Conservation (phyloP, 495 filamentous ascomycete genomes). For the Penicillium tannophilum region DNA sequence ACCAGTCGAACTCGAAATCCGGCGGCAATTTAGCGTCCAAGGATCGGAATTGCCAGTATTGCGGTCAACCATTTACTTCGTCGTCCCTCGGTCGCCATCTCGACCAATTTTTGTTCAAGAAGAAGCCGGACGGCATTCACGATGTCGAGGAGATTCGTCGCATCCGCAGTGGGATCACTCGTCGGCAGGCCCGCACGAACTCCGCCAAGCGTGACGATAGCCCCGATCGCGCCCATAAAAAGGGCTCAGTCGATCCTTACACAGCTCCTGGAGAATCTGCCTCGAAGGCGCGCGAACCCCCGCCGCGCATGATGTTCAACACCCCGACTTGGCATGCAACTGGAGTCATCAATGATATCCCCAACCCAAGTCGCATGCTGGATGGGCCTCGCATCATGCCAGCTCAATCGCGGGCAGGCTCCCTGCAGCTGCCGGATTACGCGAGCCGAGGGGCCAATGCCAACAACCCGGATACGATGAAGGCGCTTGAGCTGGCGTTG, state of each 20-base stretch:
- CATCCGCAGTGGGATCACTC: constrained; percentile 78
- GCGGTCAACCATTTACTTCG: constrained; percentile 82
- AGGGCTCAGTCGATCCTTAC: constrained; percentile 30
- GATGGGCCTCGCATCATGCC: constrained; percentile 44
- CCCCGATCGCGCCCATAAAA: constrained; percentile 39
- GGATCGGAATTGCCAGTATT: constrained; percentile 84
- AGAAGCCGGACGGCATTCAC: constrained; percentile 86
- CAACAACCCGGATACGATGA: constrained; percentile 70
- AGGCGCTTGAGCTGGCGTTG: constrained; percentile 82
- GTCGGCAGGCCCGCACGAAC: constrained; percentile 70
- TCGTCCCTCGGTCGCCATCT: constrained; percentile 91
- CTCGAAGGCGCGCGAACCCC: constrained; percentile 39
- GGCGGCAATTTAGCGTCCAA: constrained; percentile 57
- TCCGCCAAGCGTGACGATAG: constrained; percentile 55
- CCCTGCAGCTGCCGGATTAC: constrained; percentile 55
- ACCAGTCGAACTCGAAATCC: constrained; percentile 35
- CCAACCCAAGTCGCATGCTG: constrained; percentile 42
- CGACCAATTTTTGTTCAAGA: constrained; percentile 85
- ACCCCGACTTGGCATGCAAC: constrained; percentile 75
- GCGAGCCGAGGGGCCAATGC: constrained; percentile 57
- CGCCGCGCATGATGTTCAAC: constrained; percentile 56
- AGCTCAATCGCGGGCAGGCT: constrained; percentile 46
- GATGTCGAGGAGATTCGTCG: constrained; percentile 84
- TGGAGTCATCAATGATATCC: constrained; percentile 79
- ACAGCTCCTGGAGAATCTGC: constrained; percentile 25